phyloP scores from a whole-genome alignment of 805 yeast species.

The Vanderwaltozyma polyspora region DNA sequence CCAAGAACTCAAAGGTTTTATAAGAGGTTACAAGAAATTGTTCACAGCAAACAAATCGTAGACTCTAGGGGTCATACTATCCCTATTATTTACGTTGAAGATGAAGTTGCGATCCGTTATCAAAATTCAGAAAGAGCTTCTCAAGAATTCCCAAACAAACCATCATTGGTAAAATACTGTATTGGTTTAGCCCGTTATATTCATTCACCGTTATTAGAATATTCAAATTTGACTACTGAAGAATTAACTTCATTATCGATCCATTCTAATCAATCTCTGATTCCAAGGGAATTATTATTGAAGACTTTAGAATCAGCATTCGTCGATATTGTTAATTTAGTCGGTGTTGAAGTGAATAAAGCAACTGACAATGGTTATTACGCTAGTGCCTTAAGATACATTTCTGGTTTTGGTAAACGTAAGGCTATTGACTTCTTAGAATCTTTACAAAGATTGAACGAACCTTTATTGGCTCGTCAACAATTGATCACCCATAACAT shows the following conservation, averaged over 20 bases:
- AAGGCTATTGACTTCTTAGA: constrained; percentile 81
- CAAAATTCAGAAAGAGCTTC: constrained; percentile 69
- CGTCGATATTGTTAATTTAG: constrained; percentile 83
- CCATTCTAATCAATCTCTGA: constrained; percentile 60
- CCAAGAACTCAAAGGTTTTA: constrained; percentile 55
- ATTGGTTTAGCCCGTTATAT: constrained; percentile 83
- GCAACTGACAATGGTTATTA: constrained; percentile 63
- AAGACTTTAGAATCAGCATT: constrained; percentile 68
- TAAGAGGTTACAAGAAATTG: constrained; percentile 43
- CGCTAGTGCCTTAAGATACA: constrained; percentile 61
- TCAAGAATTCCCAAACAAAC: constrained; percentile 73
- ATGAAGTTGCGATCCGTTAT: constrained; percentile 84
- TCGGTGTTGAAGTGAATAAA: constrained; percentile 87
- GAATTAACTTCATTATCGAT: constrained; percentile 59
- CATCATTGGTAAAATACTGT: constrained; percentile 71
- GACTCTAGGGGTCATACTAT: constrained; percentile 46
- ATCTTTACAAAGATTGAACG: constrained; percentile 50
- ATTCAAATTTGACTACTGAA: constrained; percentile 59
- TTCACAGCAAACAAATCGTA: constrained; percentile 45
- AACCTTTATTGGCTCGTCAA: constrained; percentile 59
- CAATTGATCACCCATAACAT: constrained; percentile 76
- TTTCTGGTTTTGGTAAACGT: constrained; percentile 92
- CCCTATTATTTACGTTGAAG: constrained; percentile 73
- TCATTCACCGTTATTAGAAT: constrained; percentile 89
- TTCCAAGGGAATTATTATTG: constrained; percentile 50